Evolutionary conservation across 768 basidiomycete species (phyloP).

Genomic region (Mycena crocata): DNA sequence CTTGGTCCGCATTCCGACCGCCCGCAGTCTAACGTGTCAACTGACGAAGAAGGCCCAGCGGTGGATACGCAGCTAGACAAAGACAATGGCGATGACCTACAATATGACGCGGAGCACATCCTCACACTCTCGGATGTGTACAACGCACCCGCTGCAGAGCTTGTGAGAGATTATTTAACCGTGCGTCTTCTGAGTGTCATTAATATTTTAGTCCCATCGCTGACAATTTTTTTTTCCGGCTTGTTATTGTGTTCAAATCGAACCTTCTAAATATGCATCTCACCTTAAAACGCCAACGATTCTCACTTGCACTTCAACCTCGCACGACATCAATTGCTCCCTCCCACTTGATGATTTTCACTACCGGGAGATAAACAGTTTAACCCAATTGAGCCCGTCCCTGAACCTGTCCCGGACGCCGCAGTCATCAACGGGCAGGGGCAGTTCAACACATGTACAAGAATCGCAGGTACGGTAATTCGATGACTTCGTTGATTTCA

Average conservation of each 20-base stretch:
- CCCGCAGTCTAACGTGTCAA: too few relatives aligned
- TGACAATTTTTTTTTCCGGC: background rate
- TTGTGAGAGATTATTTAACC: constrained; percentile 15
- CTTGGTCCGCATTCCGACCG: too few relatives aligned
- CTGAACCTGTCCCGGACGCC: constrained; percentile 53
- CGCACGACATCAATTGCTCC: background rate
- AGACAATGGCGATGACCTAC: background rate
- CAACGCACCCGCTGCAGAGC: background rate
- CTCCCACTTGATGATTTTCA: background rate
- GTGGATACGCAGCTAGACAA: too few relatives aligned
- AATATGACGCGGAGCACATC: constrained; percentile 44
- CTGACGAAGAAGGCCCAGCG: too few relatives aligned
- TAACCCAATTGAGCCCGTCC: constrained; percentile 32
- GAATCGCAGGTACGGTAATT: too few relatives aligned
- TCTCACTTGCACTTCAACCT: background rate
- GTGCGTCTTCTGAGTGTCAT: constrained; percentile 5
- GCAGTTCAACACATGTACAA: background rate
- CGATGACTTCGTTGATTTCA: too few relatives aligned
- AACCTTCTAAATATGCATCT: background rate
- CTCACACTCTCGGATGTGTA: constrained; percentile 49
- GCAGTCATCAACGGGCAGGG: constrained; percentile 36
- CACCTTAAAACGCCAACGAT: background rate
- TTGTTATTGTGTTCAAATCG: background rate
- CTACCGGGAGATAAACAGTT: background rate
- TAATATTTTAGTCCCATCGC: background rate